phyloP scores from a whole-genome alignment of 2,329 filamentous ascomycete species.

The Hymenoscyphus repandus region DNA sequence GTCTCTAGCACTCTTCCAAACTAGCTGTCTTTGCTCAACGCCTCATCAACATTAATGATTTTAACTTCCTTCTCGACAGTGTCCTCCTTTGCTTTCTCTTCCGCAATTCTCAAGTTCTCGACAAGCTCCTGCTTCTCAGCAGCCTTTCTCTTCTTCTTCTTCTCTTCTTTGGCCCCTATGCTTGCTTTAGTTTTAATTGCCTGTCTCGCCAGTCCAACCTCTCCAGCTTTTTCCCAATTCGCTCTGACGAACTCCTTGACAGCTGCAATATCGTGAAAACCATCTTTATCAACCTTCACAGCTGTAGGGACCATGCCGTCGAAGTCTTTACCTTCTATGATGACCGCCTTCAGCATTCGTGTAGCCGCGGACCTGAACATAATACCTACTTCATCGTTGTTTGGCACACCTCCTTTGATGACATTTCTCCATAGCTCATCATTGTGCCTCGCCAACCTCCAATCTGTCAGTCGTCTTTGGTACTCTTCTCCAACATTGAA shows the following conservation, averaged over 20 bases:
- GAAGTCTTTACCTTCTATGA: constrained; percentile 40
- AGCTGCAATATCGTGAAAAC: constrained; percentile 39
- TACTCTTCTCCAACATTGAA: constrained; percentile 47
- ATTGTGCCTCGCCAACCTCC: constrained; percentile 36
- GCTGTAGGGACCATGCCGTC: constrained; percentile 33
- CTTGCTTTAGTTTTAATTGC: constrained; percentile 8
- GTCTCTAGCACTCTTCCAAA: not conserved
- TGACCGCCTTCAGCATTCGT: constrained; percentile 43
- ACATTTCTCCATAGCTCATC: constrained; percentile 41
- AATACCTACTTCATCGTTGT: constrained; percentile 15
- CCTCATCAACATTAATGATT: no score
- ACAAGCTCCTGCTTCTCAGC: not conserved
- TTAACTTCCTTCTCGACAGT: no score
- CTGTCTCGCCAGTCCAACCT: constrained; percentile 31
- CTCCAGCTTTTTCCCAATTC: constrained; percentile 36
- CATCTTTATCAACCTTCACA: constrained; percentile 33
- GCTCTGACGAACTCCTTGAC: constrained; percentile 39
- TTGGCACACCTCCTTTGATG: constrained; percentile 37
- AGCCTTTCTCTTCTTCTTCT: constrained; percentile 7
- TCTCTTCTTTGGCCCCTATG: constrained; percentile 17
- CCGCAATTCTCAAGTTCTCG: not conserved
- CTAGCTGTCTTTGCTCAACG: no score
- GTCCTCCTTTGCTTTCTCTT: not conserved
- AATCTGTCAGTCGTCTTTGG: constrained; percentile 36
- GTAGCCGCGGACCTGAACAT: constrained; percentile 26